Base-by-base conservation (phyloP, 306 rosid genomes). In the Quercus robur region DNA sequence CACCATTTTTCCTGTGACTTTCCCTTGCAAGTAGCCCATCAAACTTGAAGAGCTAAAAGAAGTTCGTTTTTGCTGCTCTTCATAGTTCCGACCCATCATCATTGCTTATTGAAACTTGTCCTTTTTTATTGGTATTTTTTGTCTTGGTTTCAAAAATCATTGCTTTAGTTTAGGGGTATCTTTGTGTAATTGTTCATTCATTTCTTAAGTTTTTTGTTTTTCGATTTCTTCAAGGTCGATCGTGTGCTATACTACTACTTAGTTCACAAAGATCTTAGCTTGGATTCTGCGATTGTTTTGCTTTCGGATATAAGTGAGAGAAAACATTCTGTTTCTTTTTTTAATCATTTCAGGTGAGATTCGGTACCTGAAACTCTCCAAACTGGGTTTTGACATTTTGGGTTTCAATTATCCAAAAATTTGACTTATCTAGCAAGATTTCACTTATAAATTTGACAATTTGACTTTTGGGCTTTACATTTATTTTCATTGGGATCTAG, bases 291-390 rank as follows among this genome's bases (percentile, higher is more conserved):
- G 46, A 56, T 44, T 55, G 6, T 19, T 58, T 11, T 61, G 49
- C 70, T 69, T 31, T 73, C 64, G 70, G 73, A 81, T 77, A 55
- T 73, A 55, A 67, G 63, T 70, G 76, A 41, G 80, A 74, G 17
- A 73, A 67, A 75, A 26, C 63, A 81, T 70, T 68, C 56, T 15
- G 31, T 3, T 74, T 74, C 74, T 64, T 74, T 46, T 46, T 11
- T 10, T 33, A 12, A 41, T 44, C 14, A 74, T 57, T 83, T 70
- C 74, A 63, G 82, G 87, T 61, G 30, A 75, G 54, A 56, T 82
- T 71, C 86, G 93, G 91, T 83, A 80, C 71, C 18, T 51, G 13
- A 62, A 71, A 55, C 76, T 71, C 21, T 15, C 26, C 11, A 31
- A 23, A 9, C 8, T 33, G 51, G 30, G 25, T 15, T 38, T 38